Conservation (phyloP, 73 alveolate genomes). For the Tetrahymena elliotti region DNA sequence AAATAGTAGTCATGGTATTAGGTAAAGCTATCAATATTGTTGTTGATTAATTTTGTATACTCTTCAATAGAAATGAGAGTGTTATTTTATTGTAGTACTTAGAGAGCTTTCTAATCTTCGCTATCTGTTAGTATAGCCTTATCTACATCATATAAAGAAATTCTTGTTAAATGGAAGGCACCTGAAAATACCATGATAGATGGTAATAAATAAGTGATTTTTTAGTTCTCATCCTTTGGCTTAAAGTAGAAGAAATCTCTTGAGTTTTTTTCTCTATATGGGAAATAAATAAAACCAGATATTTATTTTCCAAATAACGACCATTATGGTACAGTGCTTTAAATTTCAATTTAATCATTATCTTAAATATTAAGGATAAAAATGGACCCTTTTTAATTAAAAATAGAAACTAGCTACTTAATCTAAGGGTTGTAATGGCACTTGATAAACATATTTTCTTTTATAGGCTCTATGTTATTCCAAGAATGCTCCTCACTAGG, state of each 20-base stretch:
- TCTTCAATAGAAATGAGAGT: background rate
- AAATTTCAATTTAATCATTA: background rate
- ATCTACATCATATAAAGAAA: background rate
- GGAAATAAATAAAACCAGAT: background rate
- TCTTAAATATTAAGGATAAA: background rate
- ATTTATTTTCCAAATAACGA: background rate
- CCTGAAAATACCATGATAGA: background rate
- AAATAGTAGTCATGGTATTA: background rate
- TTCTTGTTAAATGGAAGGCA: background rate
- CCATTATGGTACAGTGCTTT: background rate
- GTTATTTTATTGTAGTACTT: background rate
- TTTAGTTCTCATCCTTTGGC: background rate
- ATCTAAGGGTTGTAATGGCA: background rate
- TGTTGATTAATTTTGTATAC: background rate
- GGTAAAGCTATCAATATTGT: background rate
- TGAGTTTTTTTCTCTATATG: background rate
- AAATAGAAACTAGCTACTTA: background rate
- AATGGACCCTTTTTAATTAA: background rate
- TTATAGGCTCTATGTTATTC: background rate
- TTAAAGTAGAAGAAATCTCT: background rate
- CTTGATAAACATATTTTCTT: background rate
- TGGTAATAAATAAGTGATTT: background rate
- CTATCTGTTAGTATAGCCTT: background rate
- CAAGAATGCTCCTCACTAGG: background rate
- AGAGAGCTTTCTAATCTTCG: background rate